Evolutionary conservation across 768 basidiomycete species (phyloP).

Genomic region (Suillus occidentalis): DNA sequence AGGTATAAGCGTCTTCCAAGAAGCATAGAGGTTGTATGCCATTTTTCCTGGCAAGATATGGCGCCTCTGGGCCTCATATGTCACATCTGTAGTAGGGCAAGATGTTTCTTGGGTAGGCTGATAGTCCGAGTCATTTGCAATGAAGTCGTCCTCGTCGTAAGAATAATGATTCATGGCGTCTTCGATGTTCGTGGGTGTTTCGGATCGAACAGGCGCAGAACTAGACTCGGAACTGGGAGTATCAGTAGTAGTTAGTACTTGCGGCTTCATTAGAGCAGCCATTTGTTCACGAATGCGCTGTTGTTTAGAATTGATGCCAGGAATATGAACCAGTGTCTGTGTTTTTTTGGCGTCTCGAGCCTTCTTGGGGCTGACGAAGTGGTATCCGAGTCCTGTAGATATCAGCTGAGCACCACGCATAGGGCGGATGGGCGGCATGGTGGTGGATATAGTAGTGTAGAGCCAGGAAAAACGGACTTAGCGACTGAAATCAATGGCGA

Average conservation of each 20-base stretch:
- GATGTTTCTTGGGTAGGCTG: neutral
- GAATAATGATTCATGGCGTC: neutral
- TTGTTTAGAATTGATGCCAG: neutral
- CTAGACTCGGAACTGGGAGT: neutral
- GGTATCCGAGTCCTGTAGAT: conserved; percentile 15
- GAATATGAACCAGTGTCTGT: conserved; percentile 2
- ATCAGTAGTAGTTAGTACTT: neutral
- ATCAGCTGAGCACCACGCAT: neutral
- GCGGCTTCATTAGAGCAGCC: neutral
- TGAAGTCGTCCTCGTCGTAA: neutral
- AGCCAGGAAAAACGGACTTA: too few relatives aligned
- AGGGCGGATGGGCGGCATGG: neutral
- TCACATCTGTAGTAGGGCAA: neutral
- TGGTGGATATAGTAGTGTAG: too few relatives aligned
- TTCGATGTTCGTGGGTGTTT: neutral
- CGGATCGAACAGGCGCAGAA: neutral
- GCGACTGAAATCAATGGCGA: too few relatives aligned
- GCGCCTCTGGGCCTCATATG: neutral
- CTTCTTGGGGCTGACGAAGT: conserved; percentile 20
- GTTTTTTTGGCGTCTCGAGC: conserved; percentile 11
- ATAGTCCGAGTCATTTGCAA: neutral
- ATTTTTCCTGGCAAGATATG: neutral
- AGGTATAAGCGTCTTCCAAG: conserved; percentile 1
- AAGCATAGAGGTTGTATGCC: neutral
- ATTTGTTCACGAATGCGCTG: neutral